Base-by-base conservation (phyloP, 2,329 filamentous ascomycete species). In the Shiraia bambusicola region DNA sequence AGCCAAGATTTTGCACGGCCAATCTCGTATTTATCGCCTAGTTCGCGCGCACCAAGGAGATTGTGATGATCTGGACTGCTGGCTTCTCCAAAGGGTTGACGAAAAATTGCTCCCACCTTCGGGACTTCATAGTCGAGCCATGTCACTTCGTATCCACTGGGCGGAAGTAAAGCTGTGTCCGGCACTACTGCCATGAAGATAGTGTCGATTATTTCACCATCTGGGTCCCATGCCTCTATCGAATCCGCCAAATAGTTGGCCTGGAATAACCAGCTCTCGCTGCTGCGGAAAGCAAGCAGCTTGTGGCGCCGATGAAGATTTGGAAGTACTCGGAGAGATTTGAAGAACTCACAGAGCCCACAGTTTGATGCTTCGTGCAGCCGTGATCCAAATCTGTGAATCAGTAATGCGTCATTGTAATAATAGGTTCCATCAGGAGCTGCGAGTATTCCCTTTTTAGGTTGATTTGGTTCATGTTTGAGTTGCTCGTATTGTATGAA, bases 121-220 rank as follows among this genome's bases (percentile, higher is more conserved):
- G 49, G 45, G 19, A 51, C 37, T 2, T 43, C 45, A 15, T 38
- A 29, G 11, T 49, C 45, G 10, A 49, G 28, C 45, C 49, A 51
- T n/a, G 12, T 22, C 6, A 28, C 28, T 19, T 43, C 45, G 25
- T 46, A 28, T 2, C 30, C 49, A 17, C 12, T n/a, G 16, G 25
- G 11, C 17, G 41, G 41, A 24, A 50, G 25, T 12, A 11, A 15
- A 28, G 39, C n/a, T 7, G 41, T 14, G 36, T 50, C 47, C 9
- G 44, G 47, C 8, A 50, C 44, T 6, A 50, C 43, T 9, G 47
- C 47, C 47, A 50, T 50, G 28, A 50, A 47, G 1, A 42, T 33
- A 10, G 28, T 44, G n/a, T 47, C 39, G 3, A 31, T 32, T 11
- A 22, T 11, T 16, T 37, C 34, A 16, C 17, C 17, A 25, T 25